phyloP scores from a whole-genome alignment of 2,329 filamentous ascomycete genomes.

The Parafenestella ontariensis region DNA sequence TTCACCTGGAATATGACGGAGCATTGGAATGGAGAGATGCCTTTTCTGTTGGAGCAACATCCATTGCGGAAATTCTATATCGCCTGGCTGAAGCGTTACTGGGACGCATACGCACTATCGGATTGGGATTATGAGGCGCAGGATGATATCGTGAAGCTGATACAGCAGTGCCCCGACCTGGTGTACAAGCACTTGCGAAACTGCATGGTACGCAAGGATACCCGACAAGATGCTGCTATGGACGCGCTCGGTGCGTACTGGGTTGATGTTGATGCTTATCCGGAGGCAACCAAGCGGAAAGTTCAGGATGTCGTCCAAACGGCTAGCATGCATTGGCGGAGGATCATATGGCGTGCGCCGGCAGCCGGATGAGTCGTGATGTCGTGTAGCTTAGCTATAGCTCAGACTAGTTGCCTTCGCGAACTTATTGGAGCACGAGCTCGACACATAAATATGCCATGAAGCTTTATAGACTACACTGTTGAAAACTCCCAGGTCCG shows the following conservation, averaged over 20 bases:
- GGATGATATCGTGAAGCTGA: background rate
- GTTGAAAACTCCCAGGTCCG: background rate
- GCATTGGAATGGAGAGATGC: background rate
- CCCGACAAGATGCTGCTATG: background rate
- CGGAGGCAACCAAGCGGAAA: background rate
- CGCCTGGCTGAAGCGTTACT: constrained; percentile 5
- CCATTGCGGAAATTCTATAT: constrained; percentile 1
- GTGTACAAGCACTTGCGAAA: background rate
- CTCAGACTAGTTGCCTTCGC: background rate
- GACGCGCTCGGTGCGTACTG: background rate
- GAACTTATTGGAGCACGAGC: background rate
- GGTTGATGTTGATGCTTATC: background rate
- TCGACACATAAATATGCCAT: background rate
- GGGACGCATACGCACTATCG: constrained; percentile 1
- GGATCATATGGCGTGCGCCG: background rate
- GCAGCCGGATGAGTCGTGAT: background rate
- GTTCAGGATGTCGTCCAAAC: background rate
- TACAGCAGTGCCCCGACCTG: background rate
- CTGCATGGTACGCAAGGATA: background rate
- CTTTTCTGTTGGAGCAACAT: background rate
- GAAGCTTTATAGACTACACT: background rate
- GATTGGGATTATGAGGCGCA: constrained; percentile 1
- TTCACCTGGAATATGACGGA: constrained; percentile 3
- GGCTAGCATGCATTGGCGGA: background rate
- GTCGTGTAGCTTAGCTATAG: background rate